These are phyloP conservation scores for Scopulariopsis brevicaulis DNA, from an alignment of 2,329 filamentous ascomycete species.

Conservation along the genomic window DNA sequence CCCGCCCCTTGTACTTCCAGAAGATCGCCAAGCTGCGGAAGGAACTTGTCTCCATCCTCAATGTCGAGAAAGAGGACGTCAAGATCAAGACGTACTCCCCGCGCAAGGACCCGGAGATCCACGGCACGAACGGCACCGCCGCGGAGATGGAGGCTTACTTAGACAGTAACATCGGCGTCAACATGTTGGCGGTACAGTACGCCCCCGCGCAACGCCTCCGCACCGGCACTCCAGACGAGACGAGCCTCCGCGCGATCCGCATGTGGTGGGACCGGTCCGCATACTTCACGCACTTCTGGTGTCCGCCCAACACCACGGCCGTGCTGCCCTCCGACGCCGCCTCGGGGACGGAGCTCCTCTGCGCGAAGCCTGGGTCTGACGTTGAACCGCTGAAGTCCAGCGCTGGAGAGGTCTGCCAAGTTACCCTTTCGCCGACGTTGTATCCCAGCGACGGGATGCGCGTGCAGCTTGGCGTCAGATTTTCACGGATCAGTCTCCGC, in stretches of 20 bases:
- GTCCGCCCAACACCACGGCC: neutral
- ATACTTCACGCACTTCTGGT: neutral
- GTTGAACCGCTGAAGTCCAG: neutral
- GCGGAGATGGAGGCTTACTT: neutral
- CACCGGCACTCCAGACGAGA: neutral
- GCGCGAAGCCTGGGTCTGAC: neutral
- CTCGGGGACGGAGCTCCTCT: neutral
- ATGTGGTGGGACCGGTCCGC: neutral
- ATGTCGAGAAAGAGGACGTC: neutral
- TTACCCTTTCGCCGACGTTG: neutral
- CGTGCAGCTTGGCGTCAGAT: neutral
- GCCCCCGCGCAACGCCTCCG: neutral
- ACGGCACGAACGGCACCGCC: neutral
- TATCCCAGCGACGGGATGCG: neutral
- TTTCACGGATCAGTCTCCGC: neutral
- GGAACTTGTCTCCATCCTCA: neutral
- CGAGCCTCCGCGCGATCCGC: neutral
- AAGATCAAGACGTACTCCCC: neutral
- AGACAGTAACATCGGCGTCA: neutral
- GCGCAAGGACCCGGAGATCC: neutral
- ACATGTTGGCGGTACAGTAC: neutral
- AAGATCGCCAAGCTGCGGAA: neutral
- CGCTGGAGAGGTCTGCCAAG: neutral
- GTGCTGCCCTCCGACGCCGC: neutral
- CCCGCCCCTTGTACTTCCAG: neutral